Conservation (phyloP, 495 filamentous ascomycete genomes). For the Penicillium lividum region DNA sequence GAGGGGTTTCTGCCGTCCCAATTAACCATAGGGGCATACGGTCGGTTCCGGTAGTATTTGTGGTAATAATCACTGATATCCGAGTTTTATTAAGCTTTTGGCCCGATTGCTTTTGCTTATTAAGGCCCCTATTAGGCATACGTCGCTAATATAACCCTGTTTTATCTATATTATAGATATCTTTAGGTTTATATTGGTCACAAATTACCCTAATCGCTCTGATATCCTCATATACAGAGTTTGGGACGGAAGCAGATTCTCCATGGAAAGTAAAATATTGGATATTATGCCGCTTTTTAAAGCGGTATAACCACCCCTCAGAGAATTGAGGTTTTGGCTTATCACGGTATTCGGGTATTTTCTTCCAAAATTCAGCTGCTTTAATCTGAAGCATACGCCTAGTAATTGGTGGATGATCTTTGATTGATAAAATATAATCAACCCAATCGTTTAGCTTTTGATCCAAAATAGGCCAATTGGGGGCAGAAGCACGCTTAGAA, state of each 20-base stretch:
- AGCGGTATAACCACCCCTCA: slow-evolving; percentile 14
- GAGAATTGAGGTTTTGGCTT: slow-evolving; percentile 11
- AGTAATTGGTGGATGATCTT: slow-evolving; percentile 13
- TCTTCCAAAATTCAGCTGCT: slow-evolving; percentile 11
- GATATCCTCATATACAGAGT: slow-evolving; percentile 11
- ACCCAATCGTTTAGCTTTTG: slow-evolving; percentile 11
- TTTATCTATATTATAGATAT: slow-evolving; percentile 20
- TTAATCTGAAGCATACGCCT: slow-evolving; percentile 11
- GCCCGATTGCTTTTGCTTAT: background rate
- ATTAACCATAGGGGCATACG: slow-evolving; percentile 22
- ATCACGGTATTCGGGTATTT: slow-evolving; percentile 13
- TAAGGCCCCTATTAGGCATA: slow-evolving; percentile 17
- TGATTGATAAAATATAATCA: background rate
- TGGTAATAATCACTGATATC: slow-evolving; percentile 22
- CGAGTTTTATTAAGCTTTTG: slow-evolving; percentile 10
- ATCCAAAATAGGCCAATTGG: slow-evolving; percentile 16
- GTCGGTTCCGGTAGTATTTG: slow-evolving; percentile 23
- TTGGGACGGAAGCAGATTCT: slow-evolving; percentile 13
- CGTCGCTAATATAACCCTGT: slow-evolving; percentile 13
- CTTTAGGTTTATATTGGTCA: slow-evolving; percentile 8
- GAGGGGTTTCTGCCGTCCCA: slow-evolving; percentile 23
- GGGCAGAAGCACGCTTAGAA: slow-evolving; percentile 4
- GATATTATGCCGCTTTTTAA: slow-evolving; percentile 12
- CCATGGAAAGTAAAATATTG: slow-evolving; percentile 14
- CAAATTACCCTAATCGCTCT: slow-evolving; percentile 10